Evolutionary conservation across 2,329 filamentous ascomycete species (phyloP).

Genomic region (Neonectria magnoliae): DNA sequence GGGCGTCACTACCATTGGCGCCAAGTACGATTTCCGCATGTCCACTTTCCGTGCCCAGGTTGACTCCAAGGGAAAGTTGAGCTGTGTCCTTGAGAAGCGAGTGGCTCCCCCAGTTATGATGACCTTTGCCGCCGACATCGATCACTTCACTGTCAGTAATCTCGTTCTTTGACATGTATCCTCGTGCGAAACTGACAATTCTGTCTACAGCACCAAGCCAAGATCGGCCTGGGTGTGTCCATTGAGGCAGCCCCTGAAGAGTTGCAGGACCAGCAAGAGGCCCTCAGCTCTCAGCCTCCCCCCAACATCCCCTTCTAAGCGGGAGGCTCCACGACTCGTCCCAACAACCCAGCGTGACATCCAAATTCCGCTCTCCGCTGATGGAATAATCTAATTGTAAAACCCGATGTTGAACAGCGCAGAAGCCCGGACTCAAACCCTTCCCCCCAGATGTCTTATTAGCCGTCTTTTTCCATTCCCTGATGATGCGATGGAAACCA

Average conservation of each 20-base stretch:
- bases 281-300: conserved; percentile 58
- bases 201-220: conserved; percentile 81
- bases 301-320: conserved; percentile 74
- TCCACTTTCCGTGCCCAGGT: conserved; percentile 96
- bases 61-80: conserved; percentile 93
- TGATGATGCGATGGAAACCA: conserved; percentile 34
- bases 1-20: conserved; percentile 88
- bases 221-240: conserved; percentile 93
- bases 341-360: conserved; percentile 33
- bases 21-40: conserved; percentile 98
- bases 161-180: neutral
- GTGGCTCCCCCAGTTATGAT: conserved; percentile 92
- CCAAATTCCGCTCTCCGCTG: conserved; percentile 33
- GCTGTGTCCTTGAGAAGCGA: conserved; percentile 93
- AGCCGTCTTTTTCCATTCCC: conserved; percentile 37
- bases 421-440: conserved; percentile 34
- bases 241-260: conserved; percentile 88
- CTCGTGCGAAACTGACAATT: conserved; percentile 42
- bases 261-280: conserved; percentile 84
- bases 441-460: conserved; percentile 45
- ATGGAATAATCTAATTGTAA: conserved; percentile 44
- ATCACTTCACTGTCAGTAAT: conserved; percentile 87
- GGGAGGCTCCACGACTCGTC: conserved; percentile 18
- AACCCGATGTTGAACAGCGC: conserved; percentile 36
- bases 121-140: conserved; percentile 95